These are phyloP conservation scores for Amauroascus verrucosus DNA, from an alignment of 2,329 filamentous ascomycete genomes.

Conservation along the genomic window DNA sequence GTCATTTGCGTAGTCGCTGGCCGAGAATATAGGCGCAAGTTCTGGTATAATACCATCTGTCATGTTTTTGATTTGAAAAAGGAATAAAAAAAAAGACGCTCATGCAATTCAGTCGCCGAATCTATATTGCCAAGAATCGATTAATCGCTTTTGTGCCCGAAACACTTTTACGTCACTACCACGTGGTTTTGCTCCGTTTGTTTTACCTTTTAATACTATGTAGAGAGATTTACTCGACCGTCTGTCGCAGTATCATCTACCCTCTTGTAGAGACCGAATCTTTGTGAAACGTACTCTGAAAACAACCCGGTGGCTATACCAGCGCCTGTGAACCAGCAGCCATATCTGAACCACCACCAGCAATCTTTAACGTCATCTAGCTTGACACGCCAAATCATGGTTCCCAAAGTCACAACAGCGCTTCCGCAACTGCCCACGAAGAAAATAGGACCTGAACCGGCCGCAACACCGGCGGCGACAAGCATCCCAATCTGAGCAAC, in stretches of 20 bases:
- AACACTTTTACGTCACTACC: no score
- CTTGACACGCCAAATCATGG: slow-evolving; percentile 51
- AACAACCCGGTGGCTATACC: slow-evolving; percentile 47
- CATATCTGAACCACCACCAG: slow-evolving; percentile 56
- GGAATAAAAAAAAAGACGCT: no score
- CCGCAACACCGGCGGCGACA: slow-evolving; percentile 35
- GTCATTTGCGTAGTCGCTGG: slow-evolving; percentile 13
- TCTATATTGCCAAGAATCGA: no score
- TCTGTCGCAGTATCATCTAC: neutral
- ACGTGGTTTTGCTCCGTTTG: no score
- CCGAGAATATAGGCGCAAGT: slow-evolving; percentile 6
- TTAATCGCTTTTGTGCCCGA: no score
- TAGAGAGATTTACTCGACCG: no score
- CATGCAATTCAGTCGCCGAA: no score
- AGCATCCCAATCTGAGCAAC: slow-evolving; percentile 35
- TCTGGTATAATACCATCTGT: slow-evolving; percentile 1
- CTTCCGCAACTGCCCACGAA: slow-evolving; percentile 50
- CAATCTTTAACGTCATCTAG: slow-evolving; percentile 49
- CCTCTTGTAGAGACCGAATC: neutral
- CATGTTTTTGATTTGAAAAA: neutral
- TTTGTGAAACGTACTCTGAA: slow-evolving; percentile 42
- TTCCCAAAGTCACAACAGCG: slow-evolving; percentile 43
- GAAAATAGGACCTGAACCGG: slow-evolving; percentile 49
- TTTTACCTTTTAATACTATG: no score
- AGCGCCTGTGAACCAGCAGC: slow-evolving; percentile 52